These are phyloP conservation scores for Coemansia sp. DNA, from an alignment of 192 early-diverging fungal species.

Conservation along the genomic window DNA sequence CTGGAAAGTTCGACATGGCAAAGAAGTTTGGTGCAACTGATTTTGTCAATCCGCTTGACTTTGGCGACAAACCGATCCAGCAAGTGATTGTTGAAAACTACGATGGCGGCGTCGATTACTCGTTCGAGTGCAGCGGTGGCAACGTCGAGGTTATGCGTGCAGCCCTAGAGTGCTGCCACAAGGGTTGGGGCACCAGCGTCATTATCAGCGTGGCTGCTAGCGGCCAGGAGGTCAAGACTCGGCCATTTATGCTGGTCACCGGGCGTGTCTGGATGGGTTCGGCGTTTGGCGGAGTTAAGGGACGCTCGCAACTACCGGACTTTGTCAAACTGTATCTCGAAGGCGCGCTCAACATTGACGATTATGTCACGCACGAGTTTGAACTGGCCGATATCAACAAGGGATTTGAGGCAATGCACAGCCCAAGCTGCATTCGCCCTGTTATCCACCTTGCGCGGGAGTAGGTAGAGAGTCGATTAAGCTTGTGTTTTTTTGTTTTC, in stretches of 20 bases:
- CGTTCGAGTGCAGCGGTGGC: conserved; percentile 92
- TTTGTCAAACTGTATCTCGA: conserved; percentile 85
- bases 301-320: conserved; percentile 81
- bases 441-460: conserved; percentile 42
- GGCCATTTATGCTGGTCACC: conserved; percentile 97
- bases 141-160: conserved; percentile 92
- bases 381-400: conserved; percentile 84
- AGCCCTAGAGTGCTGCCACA: conserved; percentile 88
- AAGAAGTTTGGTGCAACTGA: conserved; percentile 83
- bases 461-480: conserved; percentile 1
- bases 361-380: conserved; percentile 84
- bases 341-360: conserved; percentile 86
- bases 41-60: conserved; percentile 85
- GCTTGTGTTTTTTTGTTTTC: neutral
- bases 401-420: conserved; percentile 90
- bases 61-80: conserved; percentile 72
- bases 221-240: conserved; percentile 88
- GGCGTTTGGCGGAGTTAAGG: conserved; percentile 97
- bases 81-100: conserved; percentile 83
- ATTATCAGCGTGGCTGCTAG: conserved; percentile 92
- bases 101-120: conserved; percentile 94
- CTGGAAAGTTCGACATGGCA: conserved; percentile 77
- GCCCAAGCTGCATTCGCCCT: conserved; percentile 59
- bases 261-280: conserved; percentile 94
- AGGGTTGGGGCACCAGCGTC: conserved; percentile 88